A percentile compares a stretch with the other conserved stretches of the same genome.
Conservation (phyloP, 169 alveolate species). For the Sarcocystis neurona region DNA sequence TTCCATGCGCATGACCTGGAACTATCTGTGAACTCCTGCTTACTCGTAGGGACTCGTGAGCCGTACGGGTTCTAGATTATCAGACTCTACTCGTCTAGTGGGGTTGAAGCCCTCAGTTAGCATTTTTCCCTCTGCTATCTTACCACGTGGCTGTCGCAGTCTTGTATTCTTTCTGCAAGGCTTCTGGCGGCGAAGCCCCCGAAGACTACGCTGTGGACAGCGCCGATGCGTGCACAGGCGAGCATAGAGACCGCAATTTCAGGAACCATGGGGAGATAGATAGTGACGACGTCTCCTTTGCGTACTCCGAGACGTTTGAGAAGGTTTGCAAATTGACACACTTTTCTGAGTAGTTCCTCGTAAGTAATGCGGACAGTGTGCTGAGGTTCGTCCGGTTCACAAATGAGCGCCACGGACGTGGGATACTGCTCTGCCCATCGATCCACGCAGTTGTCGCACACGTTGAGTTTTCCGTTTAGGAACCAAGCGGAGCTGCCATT, state of each 20-base stretch:
- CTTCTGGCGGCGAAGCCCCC: slow-evolving; percentile 97
- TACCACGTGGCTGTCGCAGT: slow-evolving; percentile 79
- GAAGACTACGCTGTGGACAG: slow-evolving; percentile 95
- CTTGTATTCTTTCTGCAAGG: slow-evolving; percentile 89
- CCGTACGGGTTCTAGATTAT: too few species aligned
- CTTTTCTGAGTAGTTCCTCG: slow-evolving; percentile 77
- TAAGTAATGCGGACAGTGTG: slow-evolving; percentile 77
- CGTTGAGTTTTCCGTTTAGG: slow-evolving; percentile 87
- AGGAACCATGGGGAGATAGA: slow-evolving; percentile 96
- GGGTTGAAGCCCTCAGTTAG: too few species aligned
- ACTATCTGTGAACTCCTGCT: too few species aligned
- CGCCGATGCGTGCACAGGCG: slow-evolving; percentile 98
- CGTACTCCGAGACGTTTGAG: slow-evolving; percentile 88
- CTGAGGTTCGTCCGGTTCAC: slow-evolving; percentile 88
- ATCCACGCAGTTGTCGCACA: slow-evolving; percentile 92
- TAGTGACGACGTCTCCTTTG: slow-evolving; percentile 94
- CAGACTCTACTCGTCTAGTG: too few species aligned
- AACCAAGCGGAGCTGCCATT: slow-evolving; percentile 85
- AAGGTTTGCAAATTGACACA: slow-evolving; percentile 89
- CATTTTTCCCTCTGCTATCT: too few species aligned
- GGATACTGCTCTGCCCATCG: slow-evolving; percentile 90
- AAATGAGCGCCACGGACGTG: slow-evolving; percentile 81
- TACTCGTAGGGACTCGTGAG: too few species aligned
- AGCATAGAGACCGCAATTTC: slow-evolving; percentile 90
- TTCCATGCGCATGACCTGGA: too few species aligned